Evolutionary conservation across 2,329 filamentous ascomycete species (phyloP).

Genomic region (Emydomyces testavorans): DNA sequence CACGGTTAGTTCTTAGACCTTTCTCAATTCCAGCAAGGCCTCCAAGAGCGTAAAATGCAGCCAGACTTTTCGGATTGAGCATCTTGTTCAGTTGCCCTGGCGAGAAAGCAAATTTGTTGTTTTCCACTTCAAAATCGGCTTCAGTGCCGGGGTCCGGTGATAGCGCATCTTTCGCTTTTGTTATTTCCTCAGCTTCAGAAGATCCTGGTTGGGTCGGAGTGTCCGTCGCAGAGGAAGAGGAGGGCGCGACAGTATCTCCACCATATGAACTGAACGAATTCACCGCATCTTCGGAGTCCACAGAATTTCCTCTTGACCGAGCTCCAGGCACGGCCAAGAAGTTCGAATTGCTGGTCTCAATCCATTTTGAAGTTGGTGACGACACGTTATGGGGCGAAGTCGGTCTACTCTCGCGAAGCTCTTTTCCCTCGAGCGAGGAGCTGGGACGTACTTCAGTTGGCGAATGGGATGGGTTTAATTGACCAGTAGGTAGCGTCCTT

Average conservation of each 20-base stretch:
- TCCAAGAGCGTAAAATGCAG: slow-evolving; percentile 63
- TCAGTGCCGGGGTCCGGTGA: slow-evolving; percentile 61
- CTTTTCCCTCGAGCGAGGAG: slow-evolving; percentile 3
- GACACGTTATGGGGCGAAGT: slow-evolving; percentile 58
- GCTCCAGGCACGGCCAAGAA: slow-evolving; percentile 53
- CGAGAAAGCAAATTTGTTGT: slow-evolving; percentile 62
- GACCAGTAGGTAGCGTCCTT: not conserved
- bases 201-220: slow-evolving; percentile 32
- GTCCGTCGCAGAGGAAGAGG: slow-evolving; percentile 32
- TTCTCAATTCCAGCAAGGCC: slow-evolving; percentile 62
- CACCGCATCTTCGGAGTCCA: slow-evolving; percentile 50
- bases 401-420: slow-evolving; percentile 43
- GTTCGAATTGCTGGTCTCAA: slow-evolving; percentile 41
- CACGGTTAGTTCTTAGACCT: slow-evolving; percentile 55
- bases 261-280: slow-evolving; percentile 43
- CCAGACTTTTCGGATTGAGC: slow-evolving; percentile 65
- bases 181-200: slow-evolving; percentile 39
- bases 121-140: slow-evolving; percentile 53
- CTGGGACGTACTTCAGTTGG: not conserved
- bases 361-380: slow-evolving; percentile 46
- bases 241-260: slow-evolving; percentile 43
- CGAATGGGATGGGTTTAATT: slow-evolving; percentile 2
- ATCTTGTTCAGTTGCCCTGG: slow-evolving; percentile 65
- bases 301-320: slow-evolving; percentile 53
- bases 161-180: slow-evolving; percentile 51